phyloP scores from a whole-genome alignment of 2,329 filamentous ascomycete species.

The Fusarium camptoceras region DNA sequence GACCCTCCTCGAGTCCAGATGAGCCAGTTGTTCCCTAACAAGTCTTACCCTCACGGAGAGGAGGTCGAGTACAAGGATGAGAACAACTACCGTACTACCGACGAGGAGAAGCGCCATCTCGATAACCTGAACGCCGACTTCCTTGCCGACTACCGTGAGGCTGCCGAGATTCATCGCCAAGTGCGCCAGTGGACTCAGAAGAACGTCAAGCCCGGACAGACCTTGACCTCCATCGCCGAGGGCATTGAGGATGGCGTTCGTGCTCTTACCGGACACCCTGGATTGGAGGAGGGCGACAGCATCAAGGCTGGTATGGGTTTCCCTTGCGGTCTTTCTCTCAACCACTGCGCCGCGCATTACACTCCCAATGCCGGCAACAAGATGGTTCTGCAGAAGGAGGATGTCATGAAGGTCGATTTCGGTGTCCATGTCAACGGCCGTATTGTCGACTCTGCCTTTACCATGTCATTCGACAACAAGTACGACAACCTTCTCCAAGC shows the following conservation, averaged over 20 bases:
- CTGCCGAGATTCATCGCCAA: conserved; percentile 89
- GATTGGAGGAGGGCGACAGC: conserved; percentile 81
- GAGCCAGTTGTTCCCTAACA: conserved; percentile 78
- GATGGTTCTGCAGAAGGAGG: conserved; percentile 74
- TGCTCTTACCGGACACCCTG: conserved; percentile 79
- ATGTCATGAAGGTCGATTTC: conserved; percentile 87
- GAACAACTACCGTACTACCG: conserved; percentile 81
- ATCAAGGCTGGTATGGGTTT: conserved; percentile 87
- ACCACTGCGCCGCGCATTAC: conserved; percentile 88
- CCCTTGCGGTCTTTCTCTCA: conserved; percentile 84
- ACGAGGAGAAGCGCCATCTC: conserved; percentile 84
- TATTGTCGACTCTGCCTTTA: conserved; percentile 86
- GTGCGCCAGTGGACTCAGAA: conserved; percentile 86
- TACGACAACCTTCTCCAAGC: conserved; percentile 81
- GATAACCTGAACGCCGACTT: conserved; percentile 86
- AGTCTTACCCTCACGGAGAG: conserved; percentile 79
- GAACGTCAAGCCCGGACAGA: conserved; percentile 83
- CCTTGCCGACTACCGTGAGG: conserved; percentile 83
- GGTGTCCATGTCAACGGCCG: conserved; percentile 83
- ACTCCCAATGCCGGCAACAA: conserved; percentile 90
- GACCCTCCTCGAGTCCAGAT: conserved; percentile 78
- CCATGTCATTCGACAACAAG: conserved; percentile 77
- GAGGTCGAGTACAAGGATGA: conserved; percentile 82
- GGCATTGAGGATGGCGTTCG: conserved; percentile 88
- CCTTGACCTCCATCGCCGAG: conserved; percentile 83